Percentiles rank a stretch among this genome's conserved stretches.
Conservation (phyloP, 192 early-diverging fungal genomes). For the Backusella westeae region DNA sequence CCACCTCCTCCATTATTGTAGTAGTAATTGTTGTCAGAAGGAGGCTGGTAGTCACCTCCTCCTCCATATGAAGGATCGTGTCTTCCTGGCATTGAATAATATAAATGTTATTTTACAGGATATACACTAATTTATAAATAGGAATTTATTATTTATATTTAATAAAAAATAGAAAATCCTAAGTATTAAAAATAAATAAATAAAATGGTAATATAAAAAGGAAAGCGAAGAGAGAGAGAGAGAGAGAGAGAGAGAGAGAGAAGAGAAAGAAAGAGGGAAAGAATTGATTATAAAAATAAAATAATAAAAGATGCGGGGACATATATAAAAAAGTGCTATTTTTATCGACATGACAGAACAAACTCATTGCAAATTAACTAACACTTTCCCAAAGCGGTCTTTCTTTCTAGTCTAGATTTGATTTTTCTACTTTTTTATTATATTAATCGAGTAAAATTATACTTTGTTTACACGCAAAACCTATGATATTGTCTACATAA, state of each 20-base stretch:
- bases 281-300: neutral
- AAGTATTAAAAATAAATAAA: slow-evolving; percentile 3
- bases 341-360: neutral
- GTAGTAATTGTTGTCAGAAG: slow-evolving; percentile 9
- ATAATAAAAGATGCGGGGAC: neutral
- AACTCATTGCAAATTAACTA: slow-evolving; percentile 3
- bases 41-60: neutral
- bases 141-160: neutral
- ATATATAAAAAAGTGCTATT: neutral
- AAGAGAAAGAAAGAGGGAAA: neutral
- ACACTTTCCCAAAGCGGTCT: slow-evolving; percentile 5
- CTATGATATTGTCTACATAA: neutral
- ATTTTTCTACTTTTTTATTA: neutral
- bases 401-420: slow-evolving; percentile 10
- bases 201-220: neutral
- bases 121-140: neutral
- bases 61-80: slow-evolving; percentile 4
- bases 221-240: neutral
- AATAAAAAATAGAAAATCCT: neutral
- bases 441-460: slow-evolving; percentile 1
- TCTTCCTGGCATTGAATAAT: slow-evolving; percentile 3
- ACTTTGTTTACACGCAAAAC: neutral
- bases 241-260: too few species aligned
- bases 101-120: neutral
- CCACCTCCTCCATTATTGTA: neutral